phyloP scores from a whole-genome alignment of 1,284 basidiomycete genomes.

The Heliocybe sulcata region DNA sequence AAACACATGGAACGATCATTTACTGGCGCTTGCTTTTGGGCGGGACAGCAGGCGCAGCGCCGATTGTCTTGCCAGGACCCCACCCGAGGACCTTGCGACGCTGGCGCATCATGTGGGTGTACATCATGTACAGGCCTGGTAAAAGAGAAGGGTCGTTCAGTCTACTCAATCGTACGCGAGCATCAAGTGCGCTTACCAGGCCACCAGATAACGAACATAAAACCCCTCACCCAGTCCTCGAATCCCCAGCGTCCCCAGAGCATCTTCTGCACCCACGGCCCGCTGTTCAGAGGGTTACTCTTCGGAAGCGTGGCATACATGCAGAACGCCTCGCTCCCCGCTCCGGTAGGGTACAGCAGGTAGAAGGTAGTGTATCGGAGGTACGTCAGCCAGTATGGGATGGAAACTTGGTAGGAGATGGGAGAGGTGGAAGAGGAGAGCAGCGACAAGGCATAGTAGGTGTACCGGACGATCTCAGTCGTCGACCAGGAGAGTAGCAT shows the following conservation, averaged over 20 bases:
- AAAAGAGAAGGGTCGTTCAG: neutral
- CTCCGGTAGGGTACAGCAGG: slow-evolving; percentile 88
- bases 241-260: slow-evolving; percentile 32
- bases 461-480: slow-evolving; percentile 90
- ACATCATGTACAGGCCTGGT: slow-evolving; percentile 79
- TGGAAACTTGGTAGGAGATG: slow-evolving; percentile 9
- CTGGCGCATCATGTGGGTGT: slow-evolving; percentile 86
- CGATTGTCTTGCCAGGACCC: neutral
- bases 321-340: slow-evolving; percentile 84
- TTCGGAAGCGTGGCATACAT: slow-evolving; percentile 73
- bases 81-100: slow-evolving; percentile 70
- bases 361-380: slow-evolving; percentile 91
- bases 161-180: slow-evolving; percentile 5
- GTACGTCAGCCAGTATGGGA: slow-evolving; percentile 45
- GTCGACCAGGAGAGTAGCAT: slow-evolving; percentile 94
- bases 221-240: slow-evolving; percentile 48
- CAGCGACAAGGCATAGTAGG: slow-evolving; percentile 79
- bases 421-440: slow-evolving; percentile 25
- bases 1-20: neutral
- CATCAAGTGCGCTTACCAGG: neutral
- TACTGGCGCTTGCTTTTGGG: neutral
- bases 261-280: slow-evolving; percentile 10
- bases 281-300: slow-evolving; percentile 25
- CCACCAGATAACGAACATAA: slow-evolving; percentile 41
- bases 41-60: neutral